Evolutionary conservation across 1,284 basidiomycete species (phyloP), one percentile per base, ranked within the genome.

Genomic region (Xanthoconium separans): DNA sequence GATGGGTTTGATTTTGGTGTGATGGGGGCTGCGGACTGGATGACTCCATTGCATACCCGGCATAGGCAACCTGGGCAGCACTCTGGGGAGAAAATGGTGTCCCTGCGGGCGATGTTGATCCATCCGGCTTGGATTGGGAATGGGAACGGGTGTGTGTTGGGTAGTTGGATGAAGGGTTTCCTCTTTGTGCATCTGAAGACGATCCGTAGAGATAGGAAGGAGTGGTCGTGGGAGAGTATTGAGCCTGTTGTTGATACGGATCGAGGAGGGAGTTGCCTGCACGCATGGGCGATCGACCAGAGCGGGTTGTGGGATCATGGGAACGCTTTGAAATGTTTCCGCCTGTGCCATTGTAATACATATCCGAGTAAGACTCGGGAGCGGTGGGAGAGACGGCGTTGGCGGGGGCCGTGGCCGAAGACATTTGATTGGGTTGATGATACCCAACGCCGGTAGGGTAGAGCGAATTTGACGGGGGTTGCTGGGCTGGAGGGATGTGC

Each of bases 181-280:
- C 61, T 44, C 77, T 72, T 57, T 82, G 80, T 53, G 76, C 58
- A 45, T 77, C 82, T 48, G 76, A 69, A 12, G 77, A 76, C 18
- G 64, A 56, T 41, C 74, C 79, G 63, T 86, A 87, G 34, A 82
- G 73, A 64, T 79, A 82, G 59, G 75, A 73, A 46, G 73, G 63
- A 51, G 68, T 72, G 18, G 78, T 73, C 22, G 83, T 78, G 18
- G 84, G 81, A 51, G 85, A 84, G 63, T 84, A 87, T 61, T 82
- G 83, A 30, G 79, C 69, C 70, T 87, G 86, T 55, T 83, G 75
- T 22, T 78, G 85, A 65, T 88, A 89, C 20, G 84, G 81, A 69
- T 89, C 87, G 57, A 88, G 74, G 47, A 84, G 74, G 39, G 78
- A 68, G 61, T 77, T 79, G 46, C 73, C 75, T n/a, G 75, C 62